Percentiles rank a stretch among this genome's conserved stretches.
Evolutionary conservation across 306 rosid genomes (phyloP).

Genomic region (Dalbergia cultrata): DNA sequence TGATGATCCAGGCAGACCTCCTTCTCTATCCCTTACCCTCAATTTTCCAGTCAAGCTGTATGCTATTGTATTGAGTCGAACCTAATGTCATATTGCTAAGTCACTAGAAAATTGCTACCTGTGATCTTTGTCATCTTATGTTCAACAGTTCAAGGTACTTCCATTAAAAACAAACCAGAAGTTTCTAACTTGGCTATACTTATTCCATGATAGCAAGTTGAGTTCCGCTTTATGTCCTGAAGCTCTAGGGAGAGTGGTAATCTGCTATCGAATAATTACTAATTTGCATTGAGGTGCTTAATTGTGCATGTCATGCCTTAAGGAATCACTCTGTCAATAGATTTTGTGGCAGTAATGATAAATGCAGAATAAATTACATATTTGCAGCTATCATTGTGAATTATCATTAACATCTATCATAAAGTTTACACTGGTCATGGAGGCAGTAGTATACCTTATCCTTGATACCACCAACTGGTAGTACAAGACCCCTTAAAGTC

Average conservation of each 20-base stretch:
- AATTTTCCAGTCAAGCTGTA: neutral
- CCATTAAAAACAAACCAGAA: constrained; percentile 2
- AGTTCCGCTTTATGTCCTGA: neutral
- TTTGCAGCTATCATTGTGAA: constrained; percentile 5
- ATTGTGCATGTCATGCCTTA: neutral
- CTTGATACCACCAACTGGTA: constrained; percentile 98
- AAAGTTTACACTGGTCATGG: constrained; percentile 33
- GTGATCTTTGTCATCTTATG: neutral
- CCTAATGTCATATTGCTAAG: neutral
- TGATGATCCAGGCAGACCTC: neutral
- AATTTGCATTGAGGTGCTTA: constrained; percentile 11
- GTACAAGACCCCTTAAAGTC: constrained; percentile 96
- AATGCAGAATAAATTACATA: constrained; percentile 37
- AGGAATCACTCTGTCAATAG: constrained; percentile 36
- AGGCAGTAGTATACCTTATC: constrained; percentile 74
- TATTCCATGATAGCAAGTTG: neutral
- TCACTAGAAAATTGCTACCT: neutral
- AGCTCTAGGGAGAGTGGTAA: constrained; percentile 15
- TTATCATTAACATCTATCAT: constrained; percentile 21
- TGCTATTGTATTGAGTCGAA: neutral
- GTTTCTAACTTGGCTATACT: neutral
- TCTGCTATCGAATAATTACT: neutral
- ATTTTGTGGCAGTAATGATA: constrained; percentile 27
- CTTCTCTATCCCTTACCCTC: neutral
- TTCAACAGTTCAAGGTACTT: neutral